phyloP scores from a whole-genome alignment of 148 eudicot species.

The Dysphania ambrosioides region DNA sequence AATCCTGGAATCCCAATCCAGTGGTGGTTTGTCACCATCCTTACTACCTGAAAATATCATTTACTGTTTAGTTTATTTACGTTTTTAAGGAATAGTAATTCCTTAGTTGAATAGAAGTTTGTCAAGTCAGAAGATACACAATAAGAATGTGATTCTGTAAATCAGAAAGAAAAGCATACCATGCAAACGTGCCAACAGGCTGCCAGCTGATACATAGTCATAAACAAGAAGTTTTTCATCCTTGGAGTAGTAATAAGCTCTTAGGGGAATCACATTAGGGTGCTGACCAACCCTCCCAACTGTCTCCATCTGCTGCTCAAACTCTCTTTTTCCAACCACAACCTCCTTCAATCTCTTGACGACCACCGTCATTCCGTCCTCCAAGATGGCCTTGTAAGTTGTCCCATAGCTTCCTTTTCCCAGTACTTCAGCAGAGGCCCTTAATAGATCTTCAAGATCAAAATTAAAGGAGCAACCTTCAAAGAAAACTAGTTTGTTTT shows the following conservation, averaged over 20 bases:
- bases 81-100: neutral
- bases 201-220: conserved; percentile 56
- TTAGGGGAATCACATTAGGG: conserved; percentile 61
- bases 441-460: conserved; percentile 84
- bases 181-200: conserved; percentile 67
- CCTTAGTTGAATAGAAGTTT: neutral
- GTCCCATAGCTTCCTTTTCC: conserved; percentile 93
- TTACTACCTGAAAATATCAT: conserved; percentile 46
- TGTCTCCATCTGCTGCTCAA: conserved; percentile 86
- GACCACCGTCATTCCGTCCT: conserved; percentile 73
- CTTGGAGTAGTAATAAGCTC: conserved; percentile 91
- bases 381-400: conserved; percentile 80
- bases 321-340: conserved; percentile 68
- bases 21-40: conserved; percentile 49
- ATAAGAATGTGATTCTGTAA: neutral
- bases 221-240: conserved; percentile 92
- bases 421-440: conserved; percentile 93
- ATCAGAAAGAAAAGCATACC: conserved; percentile 42
- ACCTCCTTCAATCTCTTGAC: conserved; percentile 89
- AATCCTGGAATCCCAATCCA: conserved; percentile 78
- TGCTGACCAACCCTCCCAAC: conserved; percentile 55
- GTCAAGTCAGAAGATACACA: neutral
- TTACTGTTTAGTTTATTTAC: neutral
- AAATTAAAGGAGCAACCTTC: conserved; percentile 63
- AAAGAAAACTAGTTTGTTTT: conserved; percentile 79